A percentile compares a stretch with the other conserved stretches of the same genome.
Evolutionary conservation across 192 early-diverging fungal genomes (phyloP).

Genomic region (Globomyces pollinis-pini): DNA sequence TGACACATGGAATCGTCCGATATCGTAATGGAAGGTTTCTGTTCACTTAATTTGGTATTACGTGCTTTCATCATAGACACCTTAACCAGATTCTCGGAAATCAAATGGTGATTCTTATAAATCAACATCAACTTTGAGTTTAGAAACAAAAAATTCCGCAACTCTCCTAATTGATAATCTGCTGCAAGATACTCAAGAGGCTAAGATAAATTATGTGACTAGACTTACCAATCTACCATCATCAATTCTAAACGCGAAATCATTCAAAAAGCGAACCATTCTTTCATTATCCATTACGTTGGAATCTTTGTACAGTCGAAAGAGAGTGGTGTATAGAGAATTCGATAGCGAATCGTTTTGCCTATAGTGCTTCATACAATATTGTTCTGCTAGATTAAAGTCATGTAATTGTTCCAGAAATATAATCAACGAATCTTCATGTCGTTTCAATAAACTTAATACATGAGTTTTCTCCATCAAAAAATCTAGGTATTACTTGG

Average conservation of each 20-base stretch:
- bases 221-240: no score
- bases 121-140: not conserved
- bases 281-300: not conserved
- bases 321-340: not conserved
- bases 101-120: not conserved
- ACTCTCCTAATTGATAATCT: not conserved
- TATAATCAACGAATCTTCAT: conserved; percentile 5
- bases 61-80: not conserved
- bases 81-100: not conserved
- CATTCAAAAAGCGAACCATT: not conserved
- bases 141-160: not conserved
- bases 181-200: not conserved
- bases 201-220: not conserved
- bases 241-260: not conserved
- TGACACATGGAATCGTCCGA: no score
- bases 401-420: not conserved
- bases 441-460: not conserved
- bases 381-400: conserved; percentile 1
- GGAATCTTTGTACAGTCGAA: not conserved
- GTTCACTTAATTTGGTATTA: no score
- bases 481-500: no score
- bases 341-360: not conserved
- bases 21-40: no score
- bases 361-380: not conserved
- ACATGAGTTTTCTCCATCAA: not conserved